phyloP scores from a whole-genome alignment of 805 yeast genomes.

The Saccharomyces paradoxus region DNA sequence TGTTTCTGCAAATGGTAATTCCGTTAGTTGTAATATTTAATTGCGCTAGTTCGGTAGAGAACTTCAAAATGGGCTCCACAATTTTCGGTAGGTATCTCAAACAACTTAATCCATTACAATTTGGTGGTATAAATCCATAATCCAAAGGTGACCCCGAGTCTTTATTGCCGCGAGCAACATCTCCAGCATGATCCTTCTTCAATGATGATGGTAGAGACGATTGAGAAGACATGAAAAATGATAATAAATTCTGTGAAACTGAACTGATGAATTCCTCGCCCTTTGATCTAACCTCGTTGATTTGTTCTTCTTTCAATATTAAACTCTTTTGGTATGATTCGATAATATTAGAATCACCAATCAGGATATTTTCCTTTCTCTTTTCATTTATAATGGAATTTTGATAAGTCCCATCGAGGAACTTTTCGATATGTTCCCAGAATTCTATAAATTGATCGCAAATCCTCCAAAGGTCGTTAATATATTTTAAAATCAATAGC shows the following conservation, averaged over 20 bases:
- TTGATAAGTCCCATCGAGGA: constrained; percentile 43
- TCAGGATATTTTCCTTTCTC: constrained; percentile 29
- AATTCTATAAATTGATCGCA: constrained; percentile 39
- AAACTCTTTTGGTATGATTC: constrained; percentile 34
- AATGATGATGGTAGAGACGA: constrained; percentile 5
- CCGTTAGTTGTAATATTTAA: constrained; percentile 35
- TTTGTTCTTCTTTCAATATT: constrained; percentile 37
- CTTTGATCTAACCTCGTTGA: constrained; percentile 32
- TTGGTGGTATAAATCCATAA: constrained; percentile 56
- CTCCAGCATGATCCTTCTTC: not conserved
- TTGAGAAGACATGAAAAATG: constrained; percentile 32
- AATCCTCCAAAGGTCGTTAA: constrained; percentile 35
- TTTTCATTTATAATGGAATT: constrained; percentile 35
- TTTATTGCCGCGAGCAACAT: constrained; percentile 2
- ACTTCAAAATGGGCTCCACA: constrained; percentile 35
- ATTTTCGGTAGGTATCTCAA: constrained; percentile 44
- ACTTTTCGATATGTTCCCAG: constrained; percentile 48
- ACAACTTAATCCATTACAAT: constrained; percentile 54
- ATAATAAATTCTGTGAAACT: constrained; percentile 25
- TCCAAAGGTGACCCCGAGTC: constrained; percentile 27
- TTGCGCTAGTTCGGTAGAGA: constrained; percentile 38
- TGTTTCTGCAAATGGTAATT: constrained; percentile 31
- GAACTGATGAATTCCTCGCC: constrained; percentile 34
- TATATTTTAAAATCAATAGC: constrained; percentile 39
- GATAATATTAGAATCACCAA: constrained; percentile 21